phyloP scores from a whole-genome alignment of 306 rosid genomes.

The Glycine soja region DNA sequence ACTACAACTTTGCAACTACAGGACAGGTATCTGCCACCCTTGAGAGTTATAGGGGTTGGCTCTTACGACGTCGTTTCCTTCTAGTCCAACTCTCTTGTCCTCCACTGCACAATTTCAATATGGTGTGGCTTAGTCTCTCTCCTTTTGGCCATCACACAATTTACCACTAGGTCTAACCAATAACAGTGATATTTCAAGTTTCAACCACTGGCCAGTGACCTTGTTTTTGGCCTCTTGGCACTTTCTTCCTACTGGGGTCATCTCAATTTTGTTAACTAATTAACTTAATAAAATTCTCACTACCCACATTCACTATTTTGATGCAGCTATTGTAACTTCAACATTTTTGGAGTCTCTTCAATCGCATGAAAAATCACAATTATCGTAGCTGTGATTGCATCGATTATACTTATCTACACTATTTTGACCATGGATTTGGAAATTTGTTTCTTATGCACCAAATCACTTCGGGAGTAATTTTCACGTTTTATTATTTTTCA shows the following conservation, averaged over 20 bases:
- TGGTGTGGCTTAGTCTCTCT: not conserved
- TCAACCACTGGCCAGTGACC: constrained; percentile 6
- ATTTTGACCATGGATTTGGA: no score
- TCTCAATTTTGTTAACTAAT: constrained; percentile 16
- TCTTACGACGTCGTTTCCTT: constrained; percentile 49
- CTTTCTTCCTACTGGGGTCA: constrained; percentile 21
- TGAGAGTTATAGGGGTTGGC: constrained; percentile 15
- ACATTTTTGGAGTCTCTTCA: no score
- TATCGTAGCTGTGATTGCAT: no score
- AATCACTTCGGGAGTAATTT: no score
- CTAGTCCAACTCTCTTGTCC: constrained; percentile 15
- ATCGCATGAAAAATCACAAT: no score
- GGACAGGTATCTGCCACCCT: constrained; percentile 42
- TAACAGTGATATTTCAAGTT: not conserved
- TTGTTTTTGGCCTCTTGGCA: constrained; percentile 1
- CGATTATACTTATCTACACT: no score
- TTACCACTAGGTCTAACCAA: constrained; percentile 15
- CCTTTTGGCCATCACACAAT: not conserved
- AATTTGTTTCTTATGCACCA: no score
- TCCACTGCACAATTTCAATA: not conserved
- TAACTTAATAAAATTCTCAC: not conserved
- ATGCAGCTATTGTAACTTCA: no score
- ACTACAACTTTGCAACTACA: not conserved
- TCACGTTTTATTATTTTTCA: no score
- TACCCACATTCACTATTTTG: not conserved